Base-by-base conservation (phyloP, 2,329 filamentous ascomycete species). In the Cordyceps pruinosa region DNA sequence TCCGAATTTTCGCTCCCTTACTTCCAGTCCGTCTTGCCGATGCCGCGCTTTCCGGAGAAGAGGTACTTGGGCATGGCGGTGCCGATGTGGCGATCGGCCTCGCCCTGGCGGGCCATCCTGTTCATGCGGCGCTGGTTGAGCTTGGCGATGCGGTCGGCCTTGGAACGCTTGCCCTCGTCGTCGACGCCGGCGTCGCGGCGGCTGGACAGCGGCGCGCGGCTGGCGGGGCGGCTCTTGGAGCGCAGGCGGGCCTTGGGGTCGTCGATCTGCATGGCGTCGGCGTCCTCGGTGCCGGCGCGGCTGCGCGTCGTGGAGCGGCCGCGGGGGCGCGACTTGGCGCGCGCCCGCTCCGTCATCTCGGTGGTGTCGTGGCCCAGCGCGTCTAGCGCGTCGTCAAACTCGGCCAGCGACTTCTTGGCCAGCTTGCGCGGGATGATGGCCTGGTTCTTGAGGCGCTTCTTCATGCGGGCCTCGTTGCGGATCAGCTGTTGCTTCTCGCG, bases 111-210 rank as follows among this genome's bases (percentile, higher is more conserved):
- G 45, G 94, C 94, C 88, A 95, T 94, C 63, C 93, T 85, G 79
- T 99, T 99, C 91, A 95, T 97, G 84, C 91, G 93, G 82, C 93
- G 91, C 86, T 99, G 95, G 67, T 86, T 82, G 70, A 99, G 76
- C 82, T 96, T 97, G 70, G 85, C 82, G 70, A 95, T 78, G 67
- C 87, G 86, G 73, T 96, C 92, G 37, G 90, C 91, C 82, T 93
- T 95, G 59, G 79, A 81, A 63, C 89, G 83, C 50, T 82, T 77
- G 55, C 70, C 73, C 62, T 84, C 82, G 68, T 89, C 83, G 59
- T 79, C 81, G 42, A 97, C 86, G 75, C 90, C 90, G 62, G 91
- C 89, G 28, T 87, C 85, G 61, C 84, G 81, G 68, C 90, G 81
- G 75, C 90, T 90, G 54, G 73, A 75, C 15, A 67, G 66, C 61